Percentiles rank a stretch among this genome's conserved stretches.
Conservation (phyloP, 2,329 filamentous ascomycete species). For the Trichoderma polysporum region DNA sequence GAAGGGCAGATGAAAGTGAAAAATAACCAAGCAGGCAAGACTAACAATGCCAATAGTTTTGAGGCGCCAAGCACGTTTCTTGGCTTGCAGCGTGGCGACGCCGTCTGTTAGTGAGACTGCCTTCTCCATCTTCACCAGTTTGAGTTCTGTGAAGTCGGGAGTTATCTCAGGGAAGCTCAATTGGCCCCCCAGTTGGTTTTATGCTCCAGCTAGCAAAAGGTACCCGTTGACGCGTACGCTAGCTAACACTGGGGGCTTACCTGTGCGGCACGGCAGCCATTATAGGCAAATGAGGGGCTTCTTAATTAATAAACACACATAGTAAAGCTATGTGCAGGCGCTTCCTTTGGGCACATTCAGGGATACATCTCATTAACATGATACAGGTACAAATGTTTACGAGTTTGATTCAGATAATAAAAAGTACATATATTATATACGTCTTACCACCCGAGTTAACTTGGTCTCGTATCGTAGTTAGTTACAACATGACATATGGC, state of each 20-base stretch:
- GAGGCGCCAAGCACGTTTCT: conserved; percentile 6
- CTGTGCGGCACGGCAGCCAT: neutral
- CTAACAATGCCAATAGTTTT: neutral
- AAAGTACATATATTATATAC: too few relatives aligned
- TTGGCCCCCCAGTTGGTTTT: neutral
- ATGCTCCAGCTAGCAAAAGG: conserved; percentile 6
- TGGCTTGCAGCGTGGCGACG: neutral
- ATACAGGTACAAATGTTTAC: too few relatives aligned
- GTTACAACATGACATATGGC: too few relatives aligned
- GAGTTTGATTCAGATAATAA: too few relatives aligned
- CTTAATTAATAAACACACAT: neutral
- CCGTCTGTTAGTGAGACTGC: neutral
- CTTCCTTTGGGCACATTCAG: too few relatives aligned
- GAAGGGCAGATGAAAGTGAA: neutral
- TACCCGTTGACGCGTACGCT: conserved; percentile 5
- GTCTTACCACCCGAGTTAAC: too few relatives aligned
- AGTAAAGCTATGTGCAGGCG: too few relatives aligned
- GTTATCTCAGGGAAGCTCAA: neutral
- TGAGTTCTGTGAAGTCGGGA: neutral
- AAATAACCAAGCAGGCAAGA: conserved; percentile 1
- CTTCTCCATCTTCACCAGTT: neutral
- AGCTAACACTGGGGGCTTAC: neutral
- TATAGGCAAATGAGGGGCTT: neutral
- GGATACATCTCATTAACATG: too few relatives aligned
- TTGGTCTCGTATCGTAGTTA: too few relatives aligned